Evolutionary conservation across 139 green algal genomes (phyloP), one percentile per base, ranked within the genome.

Genomic region (Chlorella sp.): DNA sequence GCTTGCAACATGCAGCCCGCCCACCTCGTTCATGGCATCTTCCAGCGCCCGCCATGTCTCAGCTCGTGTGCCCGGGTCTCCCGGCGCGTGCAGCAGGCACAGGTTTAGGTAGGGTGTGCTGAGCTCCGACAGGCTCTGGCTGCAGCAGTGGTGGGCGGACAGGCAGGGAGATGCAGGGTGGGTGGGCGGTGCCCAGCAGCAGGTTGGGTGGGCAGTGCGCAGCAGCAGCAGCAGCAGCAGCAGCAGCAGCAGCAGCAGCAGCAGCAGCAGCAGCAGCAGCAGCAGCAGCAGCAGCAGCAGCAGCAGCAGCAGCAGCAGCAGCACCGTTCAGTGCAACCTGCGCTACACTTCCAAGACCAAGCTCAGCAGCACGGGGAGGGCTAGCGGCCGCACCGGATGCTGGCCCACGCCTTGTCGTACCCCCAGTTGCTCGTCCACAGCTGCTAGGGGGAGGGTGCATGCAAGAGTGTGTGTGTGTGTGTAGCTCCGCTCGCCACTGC

Each of bases 21-120:
- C 34, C 34, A 68, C 80, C 80, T 85, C 38, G 65, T 81, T 73
- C 36, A 77, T 34, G 5, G 87, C 38, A 38, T 88, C 86, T 74
- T 95, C 92, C 51, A 95, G 82, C 20, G 88, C 93, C 46, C 87
- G 60, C 92, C 92, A 96, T 20, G 91, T 92, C 14, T 92, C 89
- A 20, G 81, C 72, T 20, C 93, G 73, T 0, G 58, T 58, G 1
- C 54, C 75, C 6, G 83, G 73, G 3, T 89, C 62, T 0, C 88
- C 88, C 24, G 90, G 90, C 41, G 84, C 84, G 43, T 96, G 93
- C 80, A 96, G 85, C 65, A 96, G 91, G 54, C 92, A 73, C 24
- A 94, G 75, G 46, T 87, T 74, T 0, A 79, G 20, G 38, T 87
- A 87, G 2, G 62, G 7, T 2, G 44, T 81, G 73, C n/a, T 46